Percentiles rank a stretch among this genome's conserved stretches.
Conservation (phyloP, 257 asterid genomes). For the Solanum paucissectum region DNA sequence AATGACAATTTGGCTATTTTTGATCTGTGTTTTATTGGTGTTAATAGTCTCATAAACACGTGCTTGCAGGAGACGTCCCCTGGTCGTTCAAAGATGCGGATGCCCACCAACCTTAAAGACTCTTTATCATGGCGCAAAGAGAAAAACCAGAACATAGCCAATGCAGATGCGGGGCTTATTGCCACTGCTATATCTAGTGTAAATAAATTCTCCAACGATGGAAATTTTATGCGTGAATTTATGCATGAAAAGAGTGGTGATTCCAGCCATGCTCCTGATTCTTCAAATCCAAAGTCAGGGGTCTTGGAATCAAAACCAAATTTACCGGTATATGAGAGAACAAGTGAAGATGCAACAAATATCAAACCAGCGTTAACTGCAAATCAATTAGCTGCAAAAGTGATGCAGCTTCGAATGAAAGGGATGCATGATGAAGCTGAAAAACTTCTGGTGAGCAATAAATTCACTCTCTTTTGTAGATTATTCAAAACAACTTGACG, state of each 20-base stretch:
- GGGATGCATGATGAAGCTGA: slow-evolving; percentile 93
- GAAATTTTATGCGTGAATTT: slow-evolving; percentile 57
- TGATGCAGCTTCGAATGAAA: slow-evolving; percentile 85
- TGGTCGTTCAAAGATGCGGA: slow-evolving; percentile 56
- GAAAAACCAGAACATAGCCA: slow-evolving; percentile 32
- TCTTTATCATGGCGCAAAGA: slow-evolving; percentile 80
- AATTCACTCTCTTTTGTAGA: neutral
- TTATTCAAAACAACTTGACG: neutral
- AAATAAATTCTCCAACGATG: slow-evolving; percentile 66
- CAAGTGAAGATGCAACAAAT: slow-evolving; percentile 23
- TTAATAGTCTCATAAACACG: slow-evolving; percentile 4
- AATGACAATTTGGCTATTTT: neutral
- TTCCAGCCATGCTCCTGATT: slow-evolving; percentile 14
- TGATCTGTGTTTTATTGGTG: neutral
- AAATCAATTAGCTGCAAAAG: slow-evolving; percentile 93
- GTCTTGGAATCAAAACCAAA: slow-evolving; percentile 15
- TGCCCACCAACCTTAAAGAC: slow-evolving; percentile 70
- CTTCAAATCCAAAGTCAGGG: slow-evolving; percentile 17
- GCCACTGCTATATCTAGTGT: slow-evolving; percentile 66
- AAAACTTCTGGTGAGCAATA: slow-evolving; percentile 51
- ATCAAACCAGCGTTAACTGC: slow-evolving; percentile 50
- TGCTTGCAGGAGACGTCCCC: slow-evolving; percentile 23
- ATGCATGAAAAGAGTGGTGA: slow-evolving; percentile 22
- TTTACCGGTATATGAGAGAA: slow-evolving; percentile 14
- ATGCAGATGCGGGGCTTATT: slow-evolving; percentile 53